These are phyloP conservation scores for Emergomyces africanus DNA, from an alignment of 2,329 filamentous ascomycete genomes.

Conservation along the genomic window DNA sequence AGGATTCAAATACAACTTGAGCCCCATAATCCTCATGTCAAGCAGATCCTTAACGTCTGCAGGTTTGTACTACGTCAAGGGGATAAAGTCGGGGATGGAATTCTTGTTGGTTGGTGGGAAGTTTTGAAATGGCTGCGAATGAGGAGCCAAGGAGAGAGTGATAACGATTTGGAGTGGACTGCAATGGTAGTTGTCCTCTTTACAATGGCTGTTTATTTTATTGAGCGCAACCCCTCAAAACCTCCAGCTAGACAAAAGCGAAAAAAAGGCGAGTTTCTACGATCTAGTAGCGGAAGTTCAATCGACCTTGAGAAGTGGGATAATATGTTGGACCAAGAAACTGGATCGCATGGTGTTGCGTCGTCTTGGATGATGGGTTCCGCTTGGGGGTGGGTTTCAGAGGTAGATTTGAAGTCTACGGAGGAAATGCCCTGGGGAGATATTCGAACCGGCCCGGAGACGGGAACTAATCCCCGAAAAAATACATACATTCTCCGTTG, in stretches of 20 bases:
- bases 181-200: slow-evolving; percentile 52
- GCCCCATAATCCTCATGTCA: slow-evolving; percentile 50
- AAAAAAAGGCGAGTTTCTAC: slow-evolving; percentile 31
- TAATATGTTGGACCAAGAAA: slow-evolving; percentile 36
- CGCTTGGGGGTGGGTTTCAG: slow-evolving; percentile 60
- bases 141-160: slow-evolving; percentile 33
- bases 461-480: slow-evolving; percentile 18
- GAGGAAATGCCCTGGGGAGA: slow-evolving; percentile 5
- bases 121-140: slow-evolving; percentile 52
- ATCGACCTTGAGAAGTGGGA: slow-evolving; percentile 36
- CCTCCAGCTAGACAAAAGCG: slow-evolving; percentile 24
- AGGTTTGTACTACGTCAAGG: slow-evolving; percentile 50
- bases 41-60: slow-evolving; percentile 48
- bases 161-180: slow-evolving; percentile 54
- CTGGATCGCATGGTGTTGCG: slow-evolving; percentile 26
- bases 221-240: slow-evolving; percentile 24
- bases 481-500: slow-evolving; percentile 35
- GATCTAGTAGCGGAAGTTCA: slow-evolving; percentile 38
- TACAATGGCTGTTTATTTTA: slow-evolving; percentile 49
- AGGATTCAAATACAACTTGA: slow-evolving; percentile 56
- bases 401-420: slow-evolving; percentile 36
- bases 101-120: slow-evolving; percentile 62
- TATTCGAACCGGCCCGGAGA: slow-evolving; percentile 1
- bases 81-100: slow-evolving; percentile 43
- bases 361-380: slow-evolving; percentile 42